Base-by-base conservation (phyloP, 306 rosid genomes). In the Quercus mongolica region DNA sequence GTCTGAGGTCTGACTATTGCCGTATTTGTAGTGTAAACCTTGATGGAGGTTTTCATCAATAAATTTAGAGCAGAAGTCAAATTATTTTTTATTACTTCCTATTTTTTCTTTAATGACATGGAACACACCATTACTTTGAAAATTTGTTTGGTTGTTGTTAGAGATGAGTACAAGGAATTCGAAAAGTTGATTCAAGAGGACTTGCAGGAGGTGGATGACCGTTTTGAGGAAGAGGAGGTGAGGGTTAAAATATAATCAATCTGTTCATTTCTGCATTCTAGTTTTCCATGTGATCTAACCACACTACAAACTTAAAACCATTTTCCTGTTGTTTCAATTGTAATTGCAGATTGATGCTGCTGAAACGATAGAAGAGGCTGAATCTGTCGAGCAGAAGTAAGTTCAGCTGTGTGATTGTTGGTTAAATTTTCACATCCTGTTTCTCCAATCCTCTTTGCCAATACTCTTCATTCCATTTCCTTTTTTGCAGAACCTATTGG, bases 211-310 rank as follows among this genome's bases (percentile, higher is more conserved):
- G 99, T 91, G 62, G 94, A 95, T 82, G 64, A 95, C 82, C 96
- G 98, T 73, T 23, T 95, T 67, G 99, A 95, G 82, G 99, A 95
- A 85, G 99, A 95, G 63, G 99, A 95, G 98, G 99, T 95, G 71
- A 61, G 55, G 75, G 35, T 35, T 74, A 56, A 67, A 14, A 79
- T 75, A 55, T 74, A 46, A n/a, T 69, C 80, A 17, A 74, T 18
- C 76, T 49, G 35, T 41, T 81, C 64, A 65, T 12, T 75, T 30
- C 6, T 23, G 10, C 78, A 35, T 31, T 52, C 23, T 11, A 44
- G 25, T 56, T 21, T 62, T 41, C 26, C 44, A 28, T 58, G 71
- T 57, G 71, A 74, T 59, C 12, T 56, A 2, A 28, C 21, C 72
- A 28, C 80, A 14, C 68, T 76, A 51, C 49, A 65, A 81, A 79